Evolutionary conservation across 1,284 basidiomycete genomes (phyloP).

Genomic region (Leccinum fuscescens): DNA sequence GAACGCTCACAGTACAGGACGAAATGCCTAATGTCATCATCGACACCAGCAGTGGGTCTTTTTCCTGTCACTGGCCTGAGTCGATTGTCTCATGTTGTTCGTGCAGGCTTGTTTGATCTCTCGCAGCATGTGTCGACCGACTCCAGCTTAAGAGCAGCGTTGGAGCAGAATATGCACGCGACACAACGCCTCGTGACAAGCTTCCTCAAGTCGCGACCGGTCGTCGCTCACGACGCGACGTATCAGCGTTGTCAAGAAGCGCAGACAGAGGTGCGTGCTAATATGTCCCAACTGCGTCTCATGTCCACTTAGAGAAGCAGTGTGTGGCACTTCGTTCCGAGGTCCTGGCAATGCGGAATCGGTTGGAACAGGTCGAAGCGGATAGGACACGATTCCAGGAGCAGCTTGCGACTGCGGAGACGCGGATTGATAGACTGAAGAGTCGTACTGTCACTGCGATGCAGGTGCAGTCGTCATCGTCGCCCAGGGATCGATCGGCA

Average conservation of each 20-base stretch:
- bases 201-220: slow-evolving; percentile 49
- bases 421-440: slow-evolving; percentile 67
- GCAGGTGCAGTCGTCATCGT: slow-evolving; percentile 35
- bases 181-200: slow-evolving; percentile 60
- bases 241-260: slow-evolving; percentile 50
- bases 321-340: slow-evolving; percentile 59
- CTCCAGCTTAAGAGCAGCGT: slow-evolving; percentile 45
- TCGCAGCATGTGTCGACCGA: slow-evolving; percentile 52
- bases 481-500: slow-evolving; percentile 39
- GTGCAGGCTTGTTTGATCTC: slow-evolving; percentile 48
- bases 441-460: slow-evolving; percentile 58
- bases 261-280: slow-evolving; percentile 55
- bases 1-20: slow-evolving; percentile 57
- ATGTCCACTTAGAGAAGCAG: slow-evolving; percentile 36
- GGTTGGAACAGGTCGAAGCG: slow-evolving; percentile 54
- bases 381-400: slow-evolving; percentile 56
- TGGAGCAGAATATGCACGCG: slow-evolving; percentile 56
- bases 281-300: slow-evolving; percentile 4
- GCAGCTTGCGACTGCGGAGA: slow-evolving; percentile 64
- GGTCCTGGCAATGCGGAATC: slow-evolving; percentile 55
- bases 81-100: neutral
- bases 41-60: slow-evolving; percentile 43
- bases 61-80: neutral
- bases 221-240: slow-evolving; percentile 27
- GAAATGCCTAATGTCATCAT: slow-evolving; percentile 45